These are phyloP conservation scores for Pythium inflatum DNA, from an alignment of 352 stramenopile species.

Conservation along the genomic window DNA sequence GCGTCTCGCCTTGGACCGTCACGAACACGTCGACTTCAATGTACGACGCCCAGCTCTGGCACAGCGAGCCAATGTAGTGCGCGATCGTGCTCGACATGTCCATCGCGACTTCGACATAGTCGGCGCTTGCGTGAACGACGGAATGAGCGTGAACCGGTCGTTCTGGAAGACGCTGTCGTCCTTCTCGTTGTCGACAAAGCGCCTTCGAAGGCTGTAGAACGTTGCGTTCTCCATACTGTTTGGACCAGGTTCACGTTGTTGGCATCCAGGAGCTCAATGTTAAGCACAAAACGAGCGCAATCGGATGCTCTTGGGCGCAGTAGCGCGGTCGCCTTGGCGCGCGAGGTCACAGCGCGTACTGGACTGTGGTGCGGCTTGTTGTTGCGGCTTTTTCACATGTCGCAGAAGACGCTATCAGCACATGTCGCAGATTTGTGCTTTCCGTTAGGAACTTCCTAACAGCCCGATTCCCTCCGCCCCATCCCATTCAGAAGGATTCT, in stretches of 20 bases:
- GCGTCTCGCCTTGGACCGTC: conserved; percentile 69
- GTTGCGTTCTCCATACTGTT: conserved; percentile 20
- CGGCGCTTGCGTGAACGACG: conserved; percentile 79
- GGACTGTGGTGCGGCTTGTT: too few species aligned
- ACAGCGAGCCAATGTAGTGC: conserved; percentile 79
- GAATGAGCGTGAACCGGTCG: conserved; percentile 89
- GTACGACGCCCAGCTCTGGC: conserved; percentile 71
- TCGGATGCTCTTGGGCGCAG: conserved; percentile 46
- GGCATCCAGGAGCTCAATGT: conserved; percentile 78
- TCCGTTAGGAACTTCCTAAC: too few species aligned
- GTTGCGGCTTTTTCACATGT: too few species aligned
- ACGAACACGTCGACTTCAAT: conserved; percentile 84
- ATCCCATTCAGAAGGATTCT: too few species aligned
- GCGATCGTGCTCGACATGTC: conserved; percentile 81
- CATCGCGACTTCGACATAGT: conserved; percentile 89
- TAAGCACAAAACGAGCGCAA: conserved; percentile 84
- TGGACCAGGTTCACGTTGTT: conserved; percentile 70
- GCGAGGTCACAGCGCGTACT: conserved; percentile 53
- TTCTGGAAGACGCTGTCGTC: conserved; percentile 57
- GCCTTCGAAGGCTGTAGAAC: conserved; percentile 65
- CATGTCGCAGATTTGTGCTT: too few species aligned
- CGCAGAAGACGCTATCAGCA: too few species aligned
- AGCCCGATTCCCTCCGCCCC: too few species aligned
- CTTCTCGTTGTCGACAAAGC: conserved; percentile 51
- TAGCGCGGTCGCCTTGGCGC: conserved; percentile 38